phyloP scores from a whole-genome alignment of 1,284 basidiomycete genomes.

The Stygiomarasmius scandens region DNA sequence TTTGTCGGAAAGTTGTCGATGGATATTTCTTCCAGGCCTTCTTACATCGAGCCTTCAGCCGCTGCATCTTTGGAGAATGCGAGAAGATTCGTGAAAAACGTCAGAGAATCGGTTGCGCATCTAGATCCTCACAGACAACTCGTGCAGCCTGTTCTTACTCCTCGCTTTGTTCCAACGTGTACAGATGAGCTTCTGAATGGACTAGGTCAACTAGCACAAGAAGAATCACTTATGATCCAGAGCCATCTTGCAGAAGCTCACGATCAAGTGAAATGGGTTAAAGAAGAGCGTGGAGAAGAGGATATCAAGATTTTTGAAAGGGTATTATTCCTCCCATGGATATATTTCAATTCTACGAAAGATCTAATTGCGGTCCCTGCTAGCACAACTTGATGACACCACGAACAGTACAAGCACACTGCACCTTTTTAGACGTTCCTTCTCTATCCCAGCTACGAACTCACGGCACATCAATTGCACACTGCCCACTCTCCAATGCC shows the following conservation, averaged over 20 bases:
- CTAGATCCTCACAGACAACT: conserved; percentile 47
- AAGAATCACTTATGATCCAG: conserved; percentile 57
- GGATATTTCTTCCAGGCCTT: conserved; percentile 74
- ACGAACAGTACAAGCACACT: conserved; percentile 80
- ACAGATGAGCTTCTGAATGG: conserved; percentile 66
- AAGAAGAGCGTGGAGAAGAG: conserved; percentile 55
- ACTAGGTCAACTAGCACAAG: conserved; percentile 53
- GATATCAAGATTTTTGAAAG: conserved; percentile 77
- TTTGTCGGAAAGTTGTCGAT: conserved; percentile 87
- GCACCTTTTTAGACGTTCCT: conserved; percentile 67
- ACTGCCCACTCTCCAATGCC: conserved; percentile 84
- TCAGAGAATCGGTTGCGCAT: conserved; percentile 42
- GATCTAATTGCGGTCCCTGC: neutral
- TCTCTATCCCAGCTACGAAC: conserved; percentile 55
- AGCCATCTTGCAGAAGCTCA: conserved; percentile 78
- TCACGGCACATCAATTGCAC: conserved; percentile 68
- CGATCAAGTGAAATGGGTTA: conserved; percentile 75
- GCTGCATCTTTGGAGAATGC: conserved; percentile 53
- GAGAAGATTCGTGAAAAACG: conserved; percentile 55
- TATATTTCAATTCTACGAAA: neutral
- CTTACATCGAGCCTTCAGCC: conserved; percentile 69
- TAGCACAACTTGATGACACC: conserved; percentile 64
- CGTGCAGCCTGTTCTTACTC: conserved; percentile 80
- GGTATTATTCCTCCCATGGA: conserved; percentile 35
- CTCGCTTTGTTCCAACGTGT: conserved; percentile 83